A percentile compares a stretch with the other conserved stretches of the same genome.
Evolutionary conservation across 2,329 filamentous ascomycete genomes (phyloP).

Genomic region (Phyllosticta ampelicida): DNA sequence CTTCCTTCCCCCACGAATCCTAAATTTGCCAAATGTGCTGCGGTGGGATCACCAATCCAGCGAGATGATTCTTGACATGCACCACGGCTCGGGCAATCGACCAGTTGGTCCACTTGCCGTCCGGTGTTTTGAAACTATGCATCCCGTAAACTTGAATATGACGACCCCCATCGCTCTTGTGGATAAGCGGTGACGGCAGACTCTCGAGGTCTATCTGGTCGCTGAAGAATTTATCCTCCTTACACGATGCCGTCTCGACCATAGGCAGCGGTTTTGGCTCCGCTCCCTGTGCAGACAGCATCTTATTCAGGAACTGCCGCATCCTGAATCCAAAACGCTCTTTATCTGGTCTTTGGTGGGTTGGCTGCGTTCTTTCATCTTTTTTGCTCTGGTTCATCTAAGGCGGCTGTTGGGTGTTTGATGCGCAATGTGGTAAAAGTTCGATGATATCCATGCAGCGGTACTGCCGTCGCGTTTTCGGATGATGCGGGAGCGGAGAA

Average conservation of each 20-base stretch:
- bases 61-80: conserved; percentile 31
- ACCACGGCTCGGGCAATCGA: conserved; percentile 39
- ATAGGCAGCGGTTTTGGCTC: conserved; percentile 1
- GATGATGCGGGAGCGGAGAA: too few species aligned
- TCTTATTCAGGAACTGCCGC: conserved; percentile 11
- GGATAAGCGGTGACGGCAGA: conserved; percentile 30
- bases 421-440: too few species aligned
- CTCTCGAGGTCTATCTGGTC: conserved; percentile 33
- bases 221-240: conserved; percentile 30
- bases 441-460: too few species aligned
- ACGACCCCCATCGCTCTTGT: conserved; percentile 38
- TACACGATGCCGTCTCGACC: conserved; percentile 29
- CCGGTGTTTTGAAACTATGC: conserved; percentile 36
- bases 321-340: neutral
- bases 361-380: neutral
- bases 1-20: conserved; percentile 36
- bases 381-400: too few species aligned
- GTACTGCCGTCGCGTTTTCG: too few species aligned
- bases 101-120: conserved; percentile 40
- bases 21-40: conserved; percentile 40
- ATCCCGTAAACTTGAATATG: conserved; percentile 44
- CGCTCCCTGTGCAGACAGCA: conserved; percentile 9
- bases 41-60: conserved; percentile 32
- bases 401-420: too few species aligned
- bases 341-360: conserved; percentile 3